Evolutionary conservation across 2,329 filamentous ascomycete species (phyloP).

Genomic region (Penicillium italicum): DNA sequence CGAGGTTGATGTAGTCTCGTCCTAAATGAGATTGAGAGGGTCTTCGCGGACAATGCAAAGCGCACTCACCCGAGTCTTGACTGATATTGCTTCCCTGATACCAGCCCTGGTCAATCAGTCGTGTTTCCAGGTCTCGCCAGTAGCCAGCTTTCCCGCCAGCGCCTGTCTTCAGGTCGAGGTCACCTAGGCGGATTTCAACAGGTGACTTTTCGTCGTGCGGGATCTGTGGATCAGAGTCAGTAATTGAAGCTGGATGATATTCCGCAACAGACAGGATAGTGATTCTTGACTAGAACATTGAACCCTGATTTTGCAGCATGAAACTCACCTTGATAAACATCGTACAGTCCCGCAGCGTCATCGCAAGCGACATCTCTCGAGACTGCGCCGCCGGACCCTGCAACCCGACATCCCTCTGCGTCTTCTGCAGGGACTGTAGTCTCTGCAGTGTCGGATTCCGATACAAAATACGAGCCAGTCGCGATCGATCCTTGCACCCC

Average conservation of each 20-base stretch:
- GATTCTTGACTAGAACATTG: not conserved
- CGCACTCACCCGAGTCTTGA: constrained; percentile 31
- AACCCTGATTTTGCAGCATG: not conserved
- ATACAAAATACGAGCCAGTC: constrained; percentile 35
- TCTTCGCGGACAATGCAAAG: constrained; percentile 23
- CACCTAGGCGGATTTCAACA: constrained; percentile 59
- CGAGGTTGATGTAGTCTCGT: not conserved
- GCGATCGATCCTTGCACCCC: constrained; percentile 37
- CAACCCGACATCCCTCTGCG: constrained; percentile 35
- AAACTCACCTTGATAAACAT: constrained; percentile 61
- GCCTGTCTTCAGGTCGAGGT: constrained; percentile 73
- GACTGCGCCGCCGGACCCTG: constrained; percentile 36
- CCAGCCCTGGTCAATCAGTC: constrained; percentile 65
- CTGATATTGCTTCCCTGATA: constrained; percentile 50
- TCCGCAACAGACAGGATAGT: too few species aligned
- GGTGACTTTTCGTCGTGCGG: constrained; percentile 30
- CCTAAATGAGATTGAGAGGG: not conserved
- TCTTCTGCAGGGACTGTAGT: constrained; percentile 34
- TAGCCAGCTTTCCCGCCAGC: constrained; percentile 61
- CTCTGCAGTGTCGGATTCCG: constrained; percentile 35
- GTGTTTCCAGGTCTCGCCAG: constrained; percentile 63
- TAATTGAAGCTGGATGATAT: too few species aligned
- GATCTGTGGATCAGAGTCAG: constrained; percentile 28
- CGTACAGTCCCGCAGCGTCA: constrained; percentile 78
- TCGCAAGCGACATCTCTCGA: constrained; percentile 61